Conservation (phyloP, 768 basidiomycete genomes). For the Galerina sulciceps region DNA sequence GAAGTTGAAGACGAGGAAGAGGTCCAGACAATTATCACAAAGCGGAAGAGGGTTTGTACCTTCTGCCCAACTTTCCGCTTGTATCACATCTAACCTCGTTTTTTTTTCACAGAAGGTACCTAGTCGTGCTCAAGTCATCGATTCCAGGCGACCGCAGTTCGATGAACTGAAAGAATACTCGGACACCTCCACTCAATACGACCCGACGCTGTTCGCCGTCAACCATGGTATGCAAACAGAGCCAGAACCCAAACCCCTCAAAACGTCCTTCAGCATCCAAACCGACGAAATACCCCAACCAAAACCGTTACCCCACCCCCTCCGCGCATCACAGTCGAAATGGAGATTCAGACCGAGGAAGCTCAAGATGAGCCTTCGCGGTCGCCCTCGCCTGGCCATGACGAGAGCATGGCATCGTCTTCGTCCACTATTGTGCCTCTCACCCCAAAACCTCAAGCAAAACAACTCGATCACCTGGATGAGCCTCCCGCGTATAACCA, state of each 20-base stretch:
- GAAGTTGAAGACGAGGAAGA: slow-evolving; percentile 73
- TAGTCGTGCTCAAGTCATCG: slow-evolving; percentile 56
- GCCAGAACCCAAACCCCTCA: slow-evolving; percentile 52
- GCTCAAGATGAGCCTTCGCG: slow-evolving; percentile 42
- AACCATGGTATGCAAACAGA: slow-evolving; percentile 64
- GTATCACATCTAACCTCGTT: slow-evolving; percentile 7
- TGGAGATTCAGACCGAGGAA: slow-evolving; percentile 69
- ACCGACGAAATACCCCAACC: slow-evolving; percentile 48
- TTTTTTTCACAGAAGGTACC: slow-evolving; percentile 61
- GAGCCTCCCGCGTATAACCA: slow-evolving; percentile 78
- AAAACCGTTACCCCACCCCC: slow-evolving; percentile 30
- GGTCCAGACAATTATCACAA: slow-evolving; percentile 88
- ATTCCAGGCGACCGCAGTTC: slow-evolving; percentile 46
- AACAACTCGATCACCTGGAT: slow-evolving; percentile 46
- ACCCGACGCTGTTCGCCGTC: slow-evolving; percentile 54
- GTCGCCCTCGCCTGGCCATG: slow-evolving; percentile 51
- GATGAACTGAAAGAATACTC: slow-evolving; percentile 78
- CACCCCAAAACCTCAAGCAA: slow-evolving; percentile 58
- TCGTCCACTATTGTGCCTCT: slow-evolving; percentile 75
- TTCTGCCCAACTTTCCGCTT: slow-evolving; percentile 8
- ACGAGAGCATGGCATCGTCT: slow-evolving; percentile 70
- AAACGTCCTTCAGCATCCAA: slow-evolving; percentile 56
- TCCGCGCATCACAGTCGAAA: slow-evolving; percentile 49
- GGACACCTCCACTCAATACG: slow-evolving; percentile 75
- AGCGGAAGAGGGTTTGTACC: slow-evolving; percentile 68